Conservation (phyloP, 257 asterid species). For the Solanum phureja region DNA sequence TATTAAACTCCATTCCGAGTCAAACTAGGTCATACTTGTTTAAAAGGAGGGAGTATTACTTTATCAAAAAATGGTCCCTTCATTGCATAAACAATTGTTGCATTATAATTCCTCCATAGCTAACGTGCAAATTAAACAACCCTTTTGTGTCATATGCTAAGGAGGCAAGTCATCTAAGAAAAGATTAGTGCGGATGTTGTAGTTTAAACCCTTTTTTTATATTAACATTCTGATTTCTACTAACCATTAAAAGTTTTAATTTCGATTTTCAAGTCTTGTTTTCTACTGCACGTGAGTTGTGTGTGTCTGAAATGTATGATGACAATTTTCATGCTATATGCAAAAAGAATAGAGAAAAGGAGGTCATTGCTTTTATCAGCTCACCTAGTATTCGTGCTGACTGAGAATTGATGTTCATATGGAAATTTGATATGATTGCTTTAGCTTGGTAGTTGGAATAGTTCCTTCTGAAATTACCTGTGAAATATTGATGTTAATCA, state of each 20-base stretch:
- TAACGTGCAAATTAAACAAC: neutral
- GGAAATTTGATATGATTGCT: neutral
- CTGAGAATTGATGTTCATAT: neutral
- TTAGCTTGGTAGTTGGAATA: neutral
- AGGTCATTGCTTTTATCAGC: neutral
- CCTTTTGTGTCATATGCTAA: neutral
- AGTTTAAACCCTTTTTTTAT: neutral
- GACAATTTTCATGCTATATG: neutral
- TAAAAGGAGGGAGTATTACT: neutral
- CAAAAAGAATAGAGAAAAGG: neutral
- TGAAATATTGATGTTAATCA: neutral
- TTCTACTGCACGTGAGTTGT: neutral
- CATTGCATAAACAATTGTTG: neutral
- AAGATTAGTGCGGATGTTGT: neutral
- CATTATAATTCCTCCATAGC: neutral
- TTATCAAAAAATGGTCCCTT: neutral
- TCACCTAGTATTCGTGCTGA: neutral
- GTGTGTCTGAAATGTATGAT: neutral
- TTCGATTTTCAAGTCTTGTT: neutral
- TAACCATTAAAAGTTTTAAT: neutral
- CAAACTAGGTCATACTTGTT: no score
- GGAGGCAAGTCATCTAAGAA: neutral
- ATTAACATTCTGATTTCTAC: neutral
- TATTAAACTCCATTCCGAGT: no score
- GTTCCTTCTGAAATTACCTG: neutral